These are phyloP conservation scores for Auriscalpium vulgare DNA, from an alignment of 768 basidiomycete genomes.

Conservation along the genomic window DNA sequence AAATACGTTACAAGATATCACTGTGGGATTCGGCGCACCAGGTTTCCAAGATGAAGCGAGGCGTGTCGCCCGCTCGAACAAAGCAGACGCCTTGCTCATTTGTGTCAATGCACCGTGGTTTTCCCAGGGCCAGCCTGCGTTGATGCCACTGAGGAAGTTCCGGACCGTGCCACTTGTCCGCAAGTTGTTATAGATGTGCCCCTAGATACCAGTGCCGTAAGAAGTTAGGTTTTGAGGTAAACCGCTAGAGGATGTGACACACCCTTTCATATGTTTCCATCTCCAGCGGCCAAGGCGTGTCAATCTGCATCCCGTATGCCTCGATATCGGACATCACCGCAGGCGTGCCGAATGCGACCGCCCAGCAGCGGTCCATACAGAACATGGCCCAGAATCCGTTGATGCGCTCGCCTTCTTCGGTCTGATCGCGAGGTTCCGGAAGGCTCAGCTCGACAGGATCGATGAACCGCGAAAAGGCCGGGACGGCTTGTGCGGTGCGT, in stretches of 20 bases:
- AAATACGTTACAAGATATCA: not conserved
- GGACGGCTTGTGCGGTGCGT: slow-evolving; percentile 10
- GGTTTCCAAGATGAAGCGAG: slow-evolving; percentile 34
- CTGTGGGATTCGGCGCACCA: slow-evolving; percentile 14
- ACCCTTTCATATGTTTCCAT: slow-evolving; percentile 27
- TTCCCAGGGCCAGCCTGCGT: slow-evolving; percentile 25
- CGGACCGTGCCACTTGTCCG: slow-evolving; percentile 41
- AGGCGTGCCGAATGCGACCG: slow-evolving; percentile 45
- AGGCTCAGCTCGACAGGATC: slow-evolving; percentile 21
- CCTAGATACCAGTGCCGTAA: slow-evolving; percentile 26
- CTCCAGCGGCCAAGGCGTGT: slow-evolving; percentile 32
- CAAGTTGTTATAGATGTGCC: slow-evolving; percentile 34
- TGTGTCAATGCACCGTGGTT: slow-evolving; percentile 32
- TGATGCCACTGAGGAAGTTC: slow-evolving; percentile 36
- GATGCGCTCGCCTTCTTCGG: slow-evolving; percentile 63
- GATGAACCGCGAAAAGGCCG: slow-evolving; percentile 8
- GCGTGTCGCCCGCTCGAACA: slow-evolving; percentile 51
- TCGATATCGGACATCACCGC: slow-evolving; percentile 50
- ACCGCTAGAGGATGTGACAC: not conserved
- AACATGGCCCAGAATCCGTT: slow-evolving; percentile 61
- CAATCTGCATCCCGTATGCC: slow-evolving; percentile 28
- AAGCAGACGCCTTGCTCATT: slow-evolving; percentile 45
- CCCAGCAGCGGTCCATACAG: slow-evolving; percentile 48
- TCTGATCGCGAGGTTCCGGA: slow-evolving; percentile 30
- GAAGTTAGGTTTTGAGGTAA: slow-evolving; percentile 23